Percentiles rank a stretch among this genome's conserved stretches.
Evolutionary conservation across 495 filamentous ascomycete genomes (phyloP).

Genomic region (Neurospora sp.): DNA sequence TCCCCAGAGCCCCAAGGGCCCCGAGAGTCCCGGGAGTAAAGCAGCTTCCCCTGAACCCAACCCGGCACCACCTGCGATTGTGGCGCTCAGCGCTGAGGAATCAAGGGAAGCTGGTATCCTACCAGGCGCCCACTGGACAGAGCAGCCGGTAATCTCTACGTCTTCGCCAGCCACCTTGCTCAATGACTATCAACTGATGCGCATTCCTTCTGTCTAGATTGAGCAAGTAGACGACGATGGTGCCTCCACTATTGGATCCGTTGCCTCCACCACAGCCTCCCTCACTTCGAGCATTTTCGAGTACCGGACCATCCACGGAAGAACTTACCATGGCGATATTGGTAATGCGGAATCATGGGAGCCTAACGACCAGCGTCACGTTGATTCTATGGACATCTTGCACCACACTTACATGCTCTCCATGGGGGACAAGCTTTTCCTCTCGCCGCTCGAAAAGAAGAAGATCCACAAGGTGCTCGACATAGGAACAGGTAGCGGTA

Average conservation of each 20-base stretch:
- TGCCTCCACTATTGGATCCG: background rate
- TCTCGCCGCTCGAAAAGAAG: constrained; percentile 40
- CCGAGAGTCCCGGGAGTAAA: background rate
- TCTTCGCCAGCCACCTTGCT: background rate
- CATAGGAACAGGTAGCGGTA: constrained; percentile 42
- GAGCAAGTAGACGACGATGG: background rate
- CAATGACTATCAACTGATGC: background rate
- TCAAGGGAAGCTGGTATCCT: background rate
- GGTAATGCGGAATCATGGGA: constrained; percentile 5
- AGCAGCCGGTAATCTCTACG: background rate
- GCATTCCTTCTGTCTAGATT: background rate
- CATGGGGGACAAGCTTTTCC: constrained; percentile 32
- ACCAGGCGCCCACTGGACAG: background rate
- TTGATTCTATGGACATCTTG: constrained; percentile 18
- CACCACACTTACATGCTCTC: constrained; percentile 17
- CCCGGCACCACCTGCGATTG: background rate
- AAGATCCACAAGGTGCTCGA: constrained; percentile 43
- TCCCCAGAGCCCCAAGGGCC: background rate
- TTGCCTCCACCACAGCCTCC: constrained; percentile 26
- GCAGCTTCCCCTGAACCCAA: background rate
- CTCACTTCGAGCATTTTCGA: constrained; percentile 36
- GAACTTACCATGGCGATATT: constrained; percentile 25
- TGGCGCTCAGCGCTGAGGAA: background rate
- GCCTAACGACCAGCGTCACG: constrained; percentile 17
- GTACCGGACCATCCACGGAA: constrained; percentile 33